Conservation (phyloP, 768 basidiomycete species). For the Mycena vitilis region DNA sequence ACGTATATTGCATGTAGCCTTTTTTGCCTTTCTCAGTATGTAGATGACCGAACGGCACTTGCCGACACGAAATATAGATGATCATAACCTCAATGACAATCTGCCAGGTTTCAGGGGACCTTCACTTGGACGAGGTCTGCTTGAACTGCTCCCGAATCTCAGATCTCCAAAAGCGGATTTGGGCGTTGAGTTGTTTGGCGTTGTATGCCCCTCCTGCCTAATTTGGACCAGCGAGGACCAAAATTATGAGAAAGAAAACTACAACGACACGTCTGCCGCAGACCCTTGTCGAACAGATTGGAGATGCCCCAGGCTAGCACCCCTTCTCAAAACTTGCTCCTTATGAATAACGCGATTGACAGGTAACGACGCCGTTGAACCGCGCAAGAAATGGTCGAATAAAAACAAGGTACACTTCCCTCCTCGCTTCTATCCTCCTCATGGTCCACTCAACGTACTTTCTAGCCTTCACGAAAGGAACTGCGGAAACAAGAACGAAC, state of each 20-base stretch:
- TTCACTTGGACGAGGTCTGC: no score
- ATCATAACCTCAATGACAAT: neutral
- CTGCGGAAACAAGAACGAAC: slow-evolving; percentile 71
- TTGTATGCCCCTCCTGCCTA: neutral
- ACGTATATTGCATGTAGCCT: neutral
- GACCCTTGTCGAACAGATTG: slow-evolving; percentile 46
- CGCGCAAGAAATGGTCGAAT: slow-evolving; percentile 34
- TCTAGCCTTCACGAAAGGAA: slow-evolving; percentile 64
- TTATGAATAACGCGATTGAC: slow-evolving; percentile 5
- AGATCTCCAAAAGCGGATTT: slow-evolving; percentile 19
- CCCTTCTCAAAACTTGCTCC: neutral
- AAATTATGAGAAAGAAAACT: slow-evolving; percentile 46
- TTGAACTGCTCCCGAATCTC: no score
- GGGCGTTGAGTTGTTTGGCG: slow-evolving; percentile 25
- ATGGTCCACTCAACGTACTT: no score
- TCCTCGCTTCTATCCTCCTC: neutral
- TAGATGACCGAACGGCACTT: no score
- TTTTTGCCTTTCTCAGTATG: neutral
- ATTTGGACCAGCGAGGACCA: neutral
- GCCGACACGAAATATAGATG: neutral
- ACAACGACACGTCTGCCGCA: slow-evolving; percentile 54
- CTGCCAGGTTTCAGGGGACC: no score
- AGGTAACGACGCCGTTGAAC: slow-evolving; percentile 37
- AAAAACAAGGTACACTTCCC: slow-evolving; percentile 31
- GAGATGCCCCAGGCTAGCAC: slow-evolving; percentile 35